Conservation (phyloP, 2,329 filamentous ascomycete species). For the Trichoderma hamatum region DNA sequence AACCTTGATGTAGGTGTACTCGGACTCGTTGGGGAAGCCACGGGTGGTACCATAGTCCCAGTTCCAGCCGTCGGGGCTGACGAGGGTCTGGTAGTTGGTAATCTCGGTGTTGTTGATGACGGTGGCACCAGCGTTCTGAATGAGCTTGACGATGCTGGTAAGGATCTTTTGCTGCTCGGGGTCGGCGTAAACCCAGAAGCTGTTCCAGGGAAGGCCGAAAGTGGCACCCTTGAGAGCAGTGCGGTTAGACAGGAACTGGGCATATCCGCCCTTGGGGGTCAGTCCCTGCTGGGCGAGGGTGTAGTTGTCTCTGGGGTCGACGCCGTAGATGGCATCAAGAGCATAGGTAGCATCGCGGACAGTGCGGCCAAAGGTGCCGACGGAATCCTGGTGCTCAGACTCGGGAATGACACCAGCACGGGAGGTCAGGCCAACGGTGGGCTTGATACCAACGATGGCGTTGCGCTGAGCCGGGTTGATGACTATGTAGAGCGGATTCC, state of each 20-base stretch:
- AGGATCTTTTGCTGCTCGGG: constrained; percentile 58
- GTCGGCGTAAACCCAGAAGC: constrained; percentile 68
- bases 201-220: constrained; percentile 73
- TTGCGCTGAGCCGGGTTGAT: constrained; percentile 74
- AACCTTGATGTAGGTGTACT: constrained; percentile 73
- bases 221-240: constrained; percentile 60
- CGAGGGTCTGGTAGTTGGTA: constrained; percentile 61
- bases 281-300: constrained; percentile 59
- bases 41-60: constrained; percentile 69
- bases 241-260: constrained; percentile 58
- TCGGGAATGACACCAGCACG: constrained; percentile 67
- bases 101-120: constrained; percentile 73
- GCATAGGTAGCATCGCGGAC: constrained; percentile 69
- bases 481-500: constrained; percentile 43
- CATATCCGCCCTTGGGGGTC: constrained; percentile 60
- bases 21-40: constrained; percentile 70
- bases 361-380: constrained; percentile 68
- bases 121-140: constrained; percentile 64
- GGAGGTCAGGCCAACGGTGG: constrained; percentile 73
- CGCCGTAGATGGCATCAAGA: constrained; percentile 69
- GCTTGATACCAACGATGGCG: constrained; percentile 72
- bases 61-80: constrained; percentile 71
- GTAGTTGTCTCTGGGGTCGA: constrained; percentile 67
- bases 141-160: constrained; percentile 49
- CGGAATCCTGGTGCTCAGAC: constrained; percentile 67